Evolutionary conservation across 192 early-diverging fungal genomes (phyloP).

Genomic region (Umbelopsis isabellina): DNA sequence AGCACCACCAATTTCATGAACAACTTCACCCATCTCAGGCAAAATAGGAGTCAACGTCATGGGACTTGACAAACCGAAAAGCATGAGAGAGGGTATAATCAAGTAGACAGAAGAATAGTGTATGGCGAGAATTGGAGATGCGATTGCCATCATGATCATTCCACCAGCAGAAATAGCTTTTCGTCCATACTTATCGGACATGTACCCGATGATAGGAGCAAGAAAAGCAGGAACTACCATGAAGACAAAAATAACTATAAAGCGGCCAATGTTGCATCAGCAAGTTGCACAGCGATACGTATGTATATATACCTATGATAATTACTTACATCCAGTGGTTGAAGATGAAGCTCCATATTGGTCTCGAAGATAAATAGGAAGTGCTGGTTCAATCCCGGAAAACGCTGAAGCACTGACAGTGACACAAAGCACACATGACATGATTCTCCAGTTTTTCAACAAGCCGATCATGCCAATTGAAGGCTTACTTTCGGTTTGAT

Average conservation of each 20-base stretch:
- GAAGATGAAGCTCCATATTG: slow-evolving; percentile 42
- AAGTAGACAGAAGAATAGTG: slow-evolving; percentile 37
- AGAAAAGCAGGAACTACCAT: slow-evolving; percentile 72
- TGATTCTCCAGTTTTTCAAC: slow-evolving; percentile 49
- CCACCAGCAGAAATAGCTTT: slow-evolving; percentile 49
- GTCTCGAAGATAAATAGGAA: slow-evolving; percentile 54
- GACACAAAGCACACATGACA: slow-evolving; percentile 45
- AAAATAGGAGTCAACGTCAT: slow-evolving; percentile 65
- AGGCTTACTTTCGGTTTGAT: slow-evolving; percentile 2
- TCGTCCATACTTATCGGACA: slow-evolving; percentile 52
- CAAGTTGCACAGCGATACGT: not conserved
- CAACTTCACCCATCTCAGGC: slow-evolving; percentile 70
- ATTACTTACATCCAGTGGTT: slow-evolving; percentile 44
- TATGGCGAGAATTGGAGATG: slow-evolving; percentile 46
- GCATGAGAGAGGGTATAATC: slow-evolving; percentile 48
- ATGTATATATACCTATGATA: not conserved
- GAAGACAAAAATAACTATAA: slow-evolving; percentile 61
- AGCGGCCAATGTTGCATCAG: slow-evolving; percentile 18
- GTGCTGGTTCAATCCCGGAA: slow-evolving; percentile 60
- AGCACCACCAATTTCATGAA: slow-evolving; percentile 53
- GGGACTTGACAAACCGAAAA: slow-evolving; percentile 58
- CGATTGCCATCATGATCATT: slow-evolving; percentile 50
- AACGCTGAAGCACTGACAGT: slow-evolving; percentile 55
- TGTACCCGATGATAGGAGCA: slow-evolving; percentile 58
- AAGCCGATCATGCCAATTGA: slow-evolving; percentile 46